A percentile compares a stretch with the other conserved stretches of the same genome.
phyloP scores from a whole-genome alignment of 345 rosid genomes.

The Acer campestre region DNA sequence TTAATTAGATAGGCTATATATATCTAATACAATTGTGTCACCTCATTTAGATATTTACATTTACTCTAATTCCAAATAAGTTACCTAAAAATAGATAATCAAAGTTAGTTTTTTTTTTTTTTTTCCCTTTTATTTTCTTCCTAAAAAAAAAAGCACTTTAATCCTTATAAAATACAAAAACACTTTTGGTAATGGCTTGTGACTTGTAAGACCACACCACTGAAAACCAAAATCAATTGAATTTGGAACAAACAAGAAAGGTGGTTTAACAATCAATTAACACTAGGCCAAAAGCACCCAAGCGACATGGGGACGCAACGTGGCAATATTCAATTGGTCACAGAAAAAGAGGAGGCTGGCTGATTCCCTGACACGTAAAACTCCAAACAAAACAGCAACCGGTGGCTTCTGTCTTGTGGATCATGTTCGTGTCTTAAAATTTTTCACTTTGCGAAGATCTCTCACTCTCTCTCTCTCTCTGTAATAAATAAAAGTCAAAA shows the following conservation, averaged over 20 bases:
- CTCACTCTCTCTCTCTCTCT: neutral
- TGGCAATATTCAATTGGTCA: slow-evolving; percentile 6
- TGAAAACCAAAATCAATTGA: neutral
- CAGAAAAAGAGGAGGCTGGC: slow-evolving; percentile 19
- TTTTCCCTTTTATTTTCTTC: neutral
- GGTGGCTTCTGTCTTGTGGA: slow-evolving; percentile 30
- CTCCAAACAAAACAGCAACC: slow-evolving; percentile 30
- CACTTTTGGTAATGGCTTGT: neutral
- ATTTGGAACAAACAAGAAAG: neutral
- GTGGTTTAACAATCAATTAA: neutral
- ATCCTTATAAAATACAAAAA: neutral
- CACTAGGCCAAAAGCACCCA: slow-evolving; percentile 16
- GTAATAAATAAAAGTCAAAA: neutral
- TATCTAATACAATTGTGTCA: no score
- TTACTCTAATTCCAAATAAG: no score
- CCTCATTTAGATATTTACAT: no score
- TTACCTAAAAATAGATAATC: no score
- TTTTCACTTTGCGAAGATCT: neutral
- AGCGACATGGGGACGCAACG: neutral
- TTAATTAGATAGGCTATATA: no score
- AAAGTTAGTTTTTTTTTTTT: no score
- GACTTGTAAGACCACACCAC: neutral
- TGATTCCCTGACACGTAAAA: slow-evolving; percentile 8
- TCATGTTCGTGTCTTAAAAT: neutral
- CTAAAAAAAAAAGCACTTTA: neutral